phyloP scores from a whole-genome alignment of 1,284 basidiomycete genomes.

The Irpex sp. region DNA sequence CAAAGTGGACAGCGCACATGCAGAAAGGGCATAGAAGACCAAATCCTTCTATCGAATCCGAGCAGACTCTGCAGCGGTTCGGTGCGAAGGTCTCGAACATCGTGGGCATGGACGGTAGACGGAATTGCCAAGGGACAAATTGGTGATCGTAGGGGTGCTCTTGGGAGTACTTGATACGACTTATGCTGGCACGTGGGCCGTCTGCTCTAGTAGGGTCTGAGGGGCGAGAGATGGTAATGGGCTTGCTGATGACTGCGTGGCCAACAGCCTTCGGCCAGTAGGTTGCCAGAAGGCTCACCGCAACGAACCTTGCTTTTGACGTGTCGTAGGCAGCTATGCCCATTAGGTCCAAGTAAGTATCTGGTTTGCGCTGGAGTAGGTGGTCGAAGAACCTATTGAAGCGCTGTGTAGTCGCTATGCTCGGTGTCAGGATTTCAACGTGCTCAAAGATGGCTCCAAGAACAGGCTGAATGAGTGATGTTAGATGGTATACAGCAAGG shows the following conservation, averaged over 20 bases:
- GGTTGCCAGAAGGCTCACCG: constrained; percentile 51
- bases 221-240: constrained; percentile 27
- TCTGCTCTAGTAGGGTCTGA: constrained; percentile 19
- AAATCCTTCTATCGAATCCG: constrained; percentile 48
- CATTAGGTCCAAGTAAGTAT: constrained; percentile 66
- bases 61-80: constrained; percentile 53
- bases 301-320: constrained; percentile 47
- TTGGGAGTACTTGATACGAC: constrained; percentile 8
- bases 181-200: constrained; percentile 16
- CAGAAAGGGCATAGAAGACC: constrained; percentile 66
- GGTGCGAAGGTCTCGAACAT: constrained; percentile 32
- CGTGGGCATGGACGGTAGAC: constrained; percentile 22
- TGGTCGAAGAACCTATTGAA: constrained; percentile 56
- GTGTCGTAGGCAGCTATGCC: constrained; percentile 68
- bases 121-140: constrained; percentile 66
- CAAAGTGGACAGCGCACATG: constrained; percentile 62
- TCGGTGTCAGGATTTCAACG: constrained; percentile 36
- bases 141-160: constrained; percentile 51
- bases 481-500: constrained; percentile 51
- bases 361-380: constrained; percentile 59
- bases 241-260: constrained; percentile 54
- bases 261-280: constrained; percentile 69
- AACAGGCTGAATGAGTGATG: constrained; percentile 56
- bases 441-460: constrained; percentile 57
- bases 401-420: constrained; percentile 39